A percentile compares a stretch with the other conserved stretches of the same genome.
These are phyloP conservation scores for Komagataella pseudopastoris DNA, from an alignment of 805 yeast genomes.

Conservation along the genomic window DNA sequence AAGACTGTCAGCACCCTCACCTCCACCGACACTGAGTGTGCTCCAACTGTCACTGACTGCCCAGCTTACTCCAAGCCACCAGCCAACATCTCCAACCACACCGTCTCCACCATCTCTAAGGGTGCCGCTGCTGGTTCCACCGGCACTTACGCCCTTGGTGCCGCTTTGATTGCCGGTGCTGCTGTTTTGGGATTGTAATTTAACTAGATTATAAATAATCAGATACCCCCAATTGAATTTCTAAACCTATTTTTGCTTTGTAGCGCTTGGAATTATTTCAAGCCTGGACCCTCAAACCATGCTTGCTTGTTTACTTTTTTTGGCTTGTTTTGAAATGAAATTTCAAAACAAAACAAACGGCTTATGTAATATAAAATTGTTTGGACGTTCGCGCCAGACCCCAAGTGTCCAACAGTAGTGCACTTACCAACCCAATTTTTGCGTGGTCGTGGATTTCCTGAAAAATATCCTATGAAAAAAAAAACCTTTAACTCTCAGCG, in stretches of 20 bases:
- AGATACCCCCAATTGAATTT: not conserved
- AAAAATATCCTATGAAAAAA: not conserved
- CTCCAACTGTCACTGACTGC: slow-evolving; percentile 30
- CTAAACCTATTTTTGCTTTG: not conserved
- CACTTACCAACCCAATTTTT: not conserved
- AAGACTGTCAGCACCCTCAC: slow-evolving; percentile 22
- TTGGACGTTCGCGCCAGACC: no score
- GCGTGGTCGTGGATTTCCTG: not conserved
- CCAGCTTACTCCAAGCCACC: slow-evolving; percentile 13
- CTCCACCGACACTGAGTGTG: slow-evolving; percentile 35
- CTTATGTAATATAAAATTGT: not conserved
- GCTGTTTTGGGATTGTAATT: slow-evolving; percentile 4
- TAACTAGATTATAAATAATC: not conserved
- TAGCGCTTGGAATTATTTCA: not conserved
- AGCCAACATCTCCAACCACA: slow-evolving; percentile 5
- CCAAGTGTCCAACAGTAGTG: not conserved
- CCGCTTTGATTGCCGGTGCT: slow-evolving; percentile 7
- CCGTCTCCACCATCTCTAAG: slow-evolving; percentile 6
- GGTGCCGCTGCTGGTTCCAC: slow-evolving; percentile 5
- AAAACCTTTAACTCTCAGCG: not conserved
- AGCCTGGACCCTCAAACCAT: no score
- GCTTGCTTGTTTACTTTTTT: no score
- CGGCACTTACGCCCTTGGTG: slow-evolving; percentile 8
- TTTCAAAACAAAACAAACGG: no score
- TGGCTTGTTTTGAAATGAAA: no score